phyloP scores from a whole-genome alignment of 192 early-diverging fungal species.

The Coemansia furcata region DNA sequence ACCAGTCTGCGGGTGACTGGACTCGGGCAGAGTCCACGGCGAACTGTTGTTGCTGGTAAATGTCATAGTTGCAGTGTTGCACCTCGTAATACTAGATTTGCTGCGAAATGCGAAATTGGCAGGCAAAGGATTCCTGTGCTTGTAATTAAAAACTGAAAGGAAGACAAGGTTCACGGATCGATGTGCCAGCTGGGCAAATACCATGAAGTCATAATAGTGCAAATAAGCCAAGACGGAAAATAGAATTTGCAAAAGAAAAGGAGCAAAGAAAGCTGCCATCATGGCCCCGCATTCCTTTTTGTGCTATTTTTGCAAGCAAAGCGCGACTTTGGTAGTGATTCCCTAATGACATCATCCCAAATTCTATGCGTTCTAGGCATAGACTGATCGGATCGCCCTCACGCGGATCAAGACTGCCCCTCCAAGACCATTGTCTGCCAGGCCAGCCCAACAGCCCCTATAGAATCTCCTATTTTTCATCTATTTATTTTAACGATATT shows the following conservation, averaged over 20 bases:
- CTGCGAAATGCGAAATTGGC: background rate
- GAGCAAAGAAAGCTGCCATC: background rate
- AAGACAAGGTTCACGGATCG: background rate
- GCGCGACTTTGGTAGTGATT: background rate
- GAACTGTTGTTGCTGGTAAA: conserved; percentile 36
- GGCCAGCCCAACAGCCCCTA: too few relatives aligned
- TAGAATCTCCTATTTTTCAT: too few relatives aligned
- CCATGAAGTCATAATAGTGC: background rate
- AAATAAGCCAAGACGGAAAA: background rate
- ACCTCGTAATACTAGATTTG: background rate
- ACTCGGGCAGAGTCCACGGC: conserved; percentile 43
- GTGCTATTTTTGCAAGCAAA: background rate
- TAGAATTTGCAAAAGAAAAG: background rate
- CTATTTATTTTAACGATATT: too few relatives aligned
- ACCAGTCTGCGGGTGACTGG: conserved; percentile 35
- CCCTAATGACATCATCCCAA: background rate
- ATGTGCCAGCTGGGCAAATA: background rate
- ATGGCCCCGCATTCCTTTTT: background rate
- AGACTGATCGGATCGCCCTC: too few relatives aligned
- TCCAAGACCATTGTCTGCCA: too few relatives aligned
- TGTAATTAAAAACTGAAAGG: background rate
- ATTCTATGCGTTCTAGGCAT: too few relatives aligned
- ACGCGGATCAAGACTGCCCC: too few relatives aligned
- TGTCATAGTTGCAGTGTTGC: conserved; percentile 18
- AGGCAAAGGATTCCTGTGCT: background rate